phyloP scores from a whole-genome alignment of 1,139 yeast species.

The Meyerozyma sp. region DNA sequence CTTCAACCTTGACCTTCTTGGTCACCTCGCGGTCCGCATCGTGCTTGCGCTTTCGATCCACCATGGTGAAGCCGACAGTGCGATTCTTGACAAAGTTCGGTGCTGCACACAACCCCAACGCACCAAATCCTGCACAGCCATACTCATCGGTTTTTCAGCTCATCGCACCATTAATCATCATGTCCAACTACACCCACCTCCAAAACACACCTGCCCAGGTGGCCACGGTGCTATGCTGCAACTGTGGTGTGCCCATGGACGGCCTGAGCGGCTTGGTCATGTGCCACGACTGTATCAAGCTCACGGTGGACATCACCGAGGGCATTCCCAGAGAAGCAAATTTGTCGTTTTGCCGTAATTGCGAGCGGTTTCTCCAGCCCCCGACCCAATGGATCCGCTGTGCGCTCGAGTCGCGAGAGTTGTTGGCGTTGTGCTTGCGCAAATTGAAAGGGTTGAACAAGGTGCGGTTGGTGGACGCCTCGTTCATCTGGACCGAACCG shows the following conservation, averaged over 20 bases:
- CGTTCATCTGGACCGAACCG: slow-evolving; percentile 98
- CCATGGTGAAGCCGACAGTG: neutral
- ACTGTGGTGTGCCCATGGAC: slow-evolving; percentile 98
- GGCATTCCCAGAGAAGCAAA: slow-evolving; percentile 96
- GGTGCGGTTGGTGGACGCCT: slow-evolving; percentile 87
- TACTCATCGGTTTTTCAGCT: neutral
- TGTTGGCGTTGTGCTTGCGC: slow-evolving; percentile 83
- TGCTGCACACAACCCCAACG: neutral
- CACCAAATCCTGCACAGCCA: neutral
- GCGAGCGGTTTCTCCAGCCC: slow-evolving; percentile 94
- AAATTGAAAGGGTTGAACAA: slow-evolving; percentile 84
- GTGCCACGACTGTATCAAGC: slow-evolving; percentile 96
- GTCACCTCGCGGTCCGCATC: neutral
- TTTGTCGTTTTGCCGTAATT: slow-evolving; percentile 90
- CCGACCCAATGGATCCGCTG: slow-evolving; percentile 93
- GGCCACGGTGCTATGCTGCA: slow-evolving; percentile 93
- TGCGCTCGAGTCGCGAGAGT: slow-evolving; percentile 86
- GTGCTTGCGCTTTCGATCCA: slow-evolving; percentile 1
- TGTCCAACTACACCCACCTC: slow-evolving; percentile 50
- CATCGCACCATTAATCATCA: slow-evolving; percentile 9
- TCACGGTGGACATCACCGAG: slow-evolving; percentile 89
- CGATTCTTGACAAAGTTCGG: neutral
- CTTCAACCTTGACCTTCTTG: slow-evolving; percentile 11
- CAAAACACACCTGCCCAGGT: slow-evolving; percentile 21
- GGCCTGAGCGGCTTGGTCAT: slow-evolving; percentile 90